Percentiles rank a stretch among this genome's conserved stretches.
Evolutionary conservation across 495 filamentous ascomycete species (phyloP).

Genomic region (Penicillium coprophilum): DNA sequence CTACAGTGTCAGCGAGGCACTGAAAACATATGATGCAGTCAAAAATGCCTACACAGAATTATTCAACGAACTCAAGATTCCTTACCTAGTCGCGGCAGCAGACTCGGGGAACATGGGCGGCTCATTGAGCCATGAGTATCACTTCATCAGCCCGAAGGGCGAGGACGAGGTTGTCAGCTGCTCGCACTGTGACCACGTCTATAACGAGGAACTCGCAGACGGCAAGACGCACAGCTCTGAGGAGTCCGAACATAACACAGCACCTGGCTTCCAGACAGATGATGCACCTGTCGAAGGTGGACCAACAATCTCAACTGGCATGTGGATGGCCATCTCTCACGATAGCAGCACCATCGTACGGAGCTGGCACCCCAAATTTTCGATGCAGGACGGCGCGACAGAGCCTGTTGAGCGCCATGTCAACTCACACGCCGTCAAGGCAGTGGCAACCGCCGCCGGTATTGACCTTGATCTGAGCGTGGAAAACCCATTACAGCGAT

Average conservation of each 20-base stretch:
- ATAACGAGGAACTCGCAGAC: conserved; percentile 81
- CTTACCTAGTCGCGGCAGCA: conserved; percentile 80
- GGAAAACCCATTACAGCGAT: conserved; percentile 58
- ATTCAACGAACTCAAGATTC: conserved; percentile 81
- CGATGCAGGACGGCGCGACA: conserved; percentile 32
- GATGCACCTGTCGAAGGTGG: conserved; percentile 23
- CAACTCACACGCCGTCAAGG: conserved; percentile 70
- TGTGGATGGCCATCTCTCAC: conserved; percentile 69
- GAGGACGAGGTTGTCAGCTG: conserved; percentile 86
- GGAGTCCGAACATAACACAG: conserved; percentile 12
- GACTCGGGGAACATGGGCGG: conserved; percentile 97
- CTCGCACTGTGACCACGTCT: conserved; percentile 66
- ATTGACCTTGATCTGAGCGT: conserved; percentile 71
- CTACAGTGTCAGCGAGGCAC: conserved; percentile 58
- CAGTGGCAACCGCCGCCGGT: conserved; percentile 51
- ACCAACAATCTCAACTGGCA: conserved; percentile 39
- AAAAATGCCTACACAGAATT: conserved; percentile 66
- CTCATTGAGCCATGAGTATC: conserved; percentile 89
- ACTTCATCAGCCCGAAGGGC: conserved; percentile 74
- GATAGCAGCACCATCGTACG: conserved; percentile 65
- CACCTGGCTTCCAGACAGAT: conserved; percentile 37
- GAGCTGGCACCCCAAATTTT: conserved; percentile 60
- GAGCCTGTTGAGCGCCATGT: conserved; percentile 53
- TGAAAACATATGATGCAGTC: conserved; percentile 75
- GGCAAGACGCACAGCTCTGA: conserved; percentile 31